Evolutionary conservation across 305 asterid genomes (phyloP), one percentile per base, ranked within the genome.

Genomic region (Withania somnifera): DNA sequence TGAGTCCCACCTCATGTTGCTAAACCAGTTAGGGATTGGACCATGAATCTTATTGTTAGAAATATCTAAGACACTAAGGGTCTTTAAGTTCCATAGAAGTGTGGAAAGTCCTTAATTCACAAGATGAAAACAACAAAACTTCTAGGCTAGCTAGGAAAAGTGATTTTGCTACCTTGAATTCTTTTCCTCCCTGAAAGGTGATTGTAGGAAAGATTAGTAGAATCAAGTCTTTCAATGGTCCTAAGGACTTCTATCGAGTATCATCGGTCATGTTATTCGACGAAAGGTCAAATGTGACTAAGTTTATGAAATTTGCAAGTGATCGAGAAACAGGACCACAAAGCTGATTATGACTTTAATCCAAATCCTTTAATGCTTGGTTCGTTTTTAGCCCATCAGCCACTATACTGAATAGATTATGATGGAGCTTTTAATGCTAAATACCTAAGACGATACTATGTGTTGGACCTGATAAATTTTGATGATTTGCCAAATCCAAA

Each of bases 21-120:
- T 50, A 26, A 47, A 50, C 61, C 42, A 75, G 1, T 75, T 2
- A 1, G 61, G 40, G 20, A 14, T 50, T 42, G 1, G 13, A 1
- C 61, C 42, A 47, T 82, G 51, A 30, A 77, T 17, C n/a, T 53
- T 26, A 8, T 77, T 77, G 68, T 77, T 20, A n/a, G 81, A 53
- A 77, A 77, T 42, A 77, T 77, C 81, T 24, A 77, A 77, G 10
- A 19, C 0, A 2, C 0, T 0, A 67, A n/a, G 11, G 1, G 0
- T 5, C 53, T 40, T 68, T 6, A 40, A 3, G 40, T 68, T 68
- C 0, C 40, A n/a, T 19, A 38, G 6, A 38, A 68, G 32, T 68
- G 6, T 6, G 53, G 34, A 20, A 38, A 11, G 11, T 20, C 77
- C 11, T 11, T 11, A 38, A 10, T 68, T 68, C 53, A 36, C 53